Evolutionary conservation across 2,329 filamentous ascomycete genomes (phyloP), one percentile per base, ranked within the genome.

Genomic region (Trichoderma aggressivum): DNA sequence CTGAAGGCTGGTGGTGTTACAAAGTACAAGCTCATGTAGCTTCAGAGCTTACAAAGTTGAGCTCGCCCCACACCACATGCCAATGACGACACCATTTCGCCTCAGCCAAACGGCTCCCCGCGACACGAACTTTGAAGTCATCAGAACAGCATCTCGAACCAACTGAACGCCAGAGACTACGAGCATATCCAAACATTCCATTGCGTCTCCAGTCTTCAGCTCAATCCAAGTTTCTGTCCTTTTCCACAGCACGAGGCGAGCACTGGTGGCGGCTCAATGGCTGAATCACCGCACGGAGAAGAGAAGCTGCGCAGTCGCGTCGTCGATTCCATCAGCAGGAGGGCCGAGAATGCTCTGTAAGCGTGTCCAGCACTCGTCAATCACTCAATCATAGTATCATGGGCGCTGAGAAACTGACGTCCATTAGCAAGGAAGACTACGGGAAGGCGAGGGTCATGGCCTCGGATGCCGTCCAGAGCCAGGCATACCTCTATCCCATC

Each of bases 401-500:
- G 32, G 7, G 14, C 18, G 18, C 26, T 24, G 32, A 18, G 24
- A 32, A 1, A 12, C 50, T 70, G 32, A 72, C 21, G 26, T 3
- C 10, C 6, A 24, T 53, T 73, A 90, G 88, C 56, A 84, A 88
- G 74, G 90, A 94, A 74, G 94, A 98, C 78, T 90, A 90, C 70
- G 85, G 88, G 72, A 89, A 90, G 74, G 87, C 92, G 70, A 89
- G 85, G 75, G 81, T 81, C 18, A 84, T 94, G 47, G 86, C 93
- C 55, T 82, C 86, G 53, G 89, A 93, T 77, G 92, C 93, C 36
- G 88, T 90, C 65, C 89, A 86, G 76, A 97, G 94, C 74, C 89
- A 90, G 63, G 89, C 94, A 28, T 97, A 96, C 79, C 81, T 97
- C 74, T 98, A 97, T 81, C 95, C 95, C 30, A 86, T 98, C 81